Conservation (phyloP, 345 rosid species). For the Microthlaspi erraticum region DNA sequence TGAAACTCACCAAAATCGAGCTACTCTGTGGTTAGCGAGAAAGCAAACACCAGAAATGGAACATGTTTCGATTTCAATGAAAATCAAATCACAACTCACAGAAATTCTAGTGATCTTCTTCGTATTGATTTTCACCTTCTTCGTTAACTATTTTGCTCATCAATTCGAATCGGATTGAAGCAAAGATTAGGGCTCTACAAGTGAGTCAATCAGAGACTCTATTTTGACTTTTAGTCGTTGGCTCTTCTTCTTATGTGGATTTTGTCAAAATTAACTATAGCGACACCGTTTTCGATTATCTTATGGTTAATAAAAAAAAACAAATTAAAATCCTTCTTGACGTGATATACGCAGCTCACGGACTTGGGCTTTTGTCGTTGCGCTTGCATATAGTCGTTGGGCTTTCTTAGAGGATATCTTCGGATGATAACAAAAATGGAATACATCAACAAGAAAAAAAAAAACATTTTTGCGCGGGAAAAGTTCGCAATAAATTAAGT, state of each 20-base stretch:
- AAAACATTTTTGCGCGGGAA: too few species aligned
- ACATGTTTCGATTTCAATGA: background rate
- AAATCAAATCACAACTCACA: constrained; percentile 12
- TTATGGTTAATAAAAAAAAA: too few species aligned
- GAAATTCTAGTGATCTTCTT: background rate
- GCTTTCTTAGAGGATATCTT: too few species aligned
- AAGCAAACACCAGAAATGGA: background rate
- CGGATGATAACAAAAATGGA: too few species aligned
- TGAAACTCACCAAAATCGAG: constrained; percentile 8
- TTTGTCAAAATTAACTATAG: too few species aligned
- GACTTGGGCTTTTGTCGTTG: too few species aligned
- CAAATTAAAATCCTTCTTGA: too few species aligned
- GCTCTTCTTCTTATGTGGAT: too few species aligned
- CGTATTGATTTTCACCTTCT: background rate
- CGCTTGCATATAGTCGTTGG: too few species aligned
- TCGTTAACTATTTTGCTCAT: background rate
- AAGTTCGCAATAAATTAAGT: too few species aligned
- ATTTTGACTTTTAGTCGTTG: constrained; percentile 7
- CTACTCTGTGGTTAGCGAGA: background rate
- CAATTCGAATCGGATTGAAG: constrained; percentile 10
- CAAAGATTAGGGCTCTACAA: background rate
- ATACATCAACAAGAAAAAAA: too few species aligned
- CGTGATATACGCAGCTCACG: too few species aligned
- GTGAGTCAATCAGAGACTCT: constrained; percentile 19
- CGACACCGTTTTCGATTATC: background rate